Conservation (phyloP, 2,329 filamentous ascomycete species). For the Fusarium neocosmosporiellum region DNA sequence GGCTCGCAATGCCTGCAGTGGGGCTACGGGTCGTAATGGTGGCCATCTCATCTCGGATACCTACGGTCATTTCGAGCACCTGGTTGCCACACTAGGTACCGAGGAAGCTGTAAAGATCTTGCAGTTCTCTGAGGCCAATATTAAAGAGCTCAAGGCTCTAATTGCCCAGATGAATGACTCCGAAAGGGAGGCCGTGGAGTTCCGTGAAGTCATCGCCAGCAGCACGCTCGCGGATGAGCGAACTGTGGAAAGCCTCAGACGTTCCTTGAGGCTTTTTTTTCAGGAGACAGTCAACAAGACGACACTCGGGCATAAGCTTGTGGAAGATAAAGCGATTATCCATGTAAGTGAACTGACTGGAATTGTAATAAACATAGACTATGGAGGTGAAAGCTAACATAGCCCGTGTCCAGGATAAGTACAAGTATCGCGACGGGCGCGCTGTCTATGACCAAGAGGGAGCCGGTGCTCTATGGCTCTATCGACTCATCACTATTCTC, state of each 20-base stretch:
- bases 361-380: no score
- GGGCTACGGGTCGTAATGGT: constrained; percentile 13
- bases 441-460: constrained; percentile 51
- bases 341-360: constrained; percentile 30
- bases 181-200: constrained; percentile 8
- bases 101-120: constrained; percentile 54
- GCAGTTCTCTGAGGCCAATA: constrained; percentile 49
- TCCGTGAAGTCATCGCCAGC: constrained; percentile 10
- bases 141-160: constrained; percentile 1
- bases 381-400: background rate
- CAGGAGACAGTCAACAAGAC: background rate
- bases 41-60: constrained; percentile 44
- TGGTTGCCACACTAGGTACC: constrained; percentile 45
- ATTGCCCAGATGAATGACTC: background rate
- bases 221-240: background rate
- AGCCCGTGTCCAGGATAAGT: background rate
- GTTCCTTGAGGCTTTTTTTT: background rate
- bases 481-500: constrained; percentile 56
- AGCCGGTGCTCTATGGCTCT: constrained; percentile 60
- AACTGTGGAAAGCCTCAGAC: background rate
- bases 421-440: constrained; percentile 9
- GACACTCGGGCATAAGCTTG: background rate
- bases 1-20: constrained; percentile 30
- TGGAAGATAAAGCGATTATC: background rate
- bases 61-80: constrained; percentile 49